Evolutionary conservation across 768 basidiomycete genomes (phyloP).

Genomic region (Kwoniella pini): DNA sequence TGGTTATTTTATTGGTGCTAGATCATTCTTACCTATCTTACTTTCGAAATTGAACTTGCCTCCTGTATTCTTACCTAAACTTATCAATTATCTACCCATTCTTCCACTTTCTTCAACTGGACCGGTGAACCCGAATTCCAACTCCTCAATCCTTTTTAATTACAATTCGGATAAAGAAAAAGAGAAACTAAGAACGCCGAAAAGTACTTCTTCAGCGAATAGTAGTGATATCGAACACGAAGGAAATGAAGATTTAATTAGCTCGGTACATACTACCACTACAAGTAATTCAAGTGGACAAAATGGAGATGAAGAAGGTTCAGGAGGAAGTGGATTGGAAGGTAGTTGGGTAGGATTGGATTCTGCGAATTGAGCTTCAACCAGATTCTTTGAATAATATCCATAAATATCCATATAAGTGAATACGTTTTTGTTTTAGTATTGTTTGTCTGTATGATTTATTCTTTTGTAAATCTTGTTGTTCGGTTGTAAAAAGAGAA

Average conservation of each 20-base stretch:
- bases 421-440: background rate
- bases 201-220: conserved; percentile 11
- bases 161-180: background rate
- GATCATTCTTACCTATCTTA: conserved; percentile 30
- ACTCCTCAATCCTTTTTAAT: background rate
- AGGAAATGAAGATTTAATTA: conserved; percentile 29
- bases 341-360: conserved; percentile 41
- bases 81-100: conserved; percentile 25
- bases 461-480: background rate
- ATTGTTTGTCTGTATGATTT: conserved; percentile 4
- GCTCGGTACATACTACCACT: conserved; percentile 35
- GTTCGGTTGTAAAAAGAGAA: no score
- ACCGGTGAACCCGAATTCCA: conserved; percentile 10
- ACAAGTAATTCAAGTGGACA: conserved; percentile 1
- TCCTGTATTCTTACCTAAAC: conserved; percentile 18
- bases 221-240: conserved; percentile 33
- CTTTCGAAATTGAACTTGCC: conserved; percentile 28
- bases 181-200: background rate
- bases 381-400: background rate
- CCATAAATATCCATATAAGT: background rate
- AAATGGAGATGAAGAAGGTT: conserved; percentile 15
- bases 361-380: conserved; percentile 14
- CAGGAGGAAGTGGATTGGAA: conserved; percentile 24
- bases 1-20: conserved; percentile 26
- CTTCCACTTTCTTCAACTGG: conserved; percentile 31